These are phyloP conservation scores for Arbutus unedo DNA, from an alignment of 148 eudicot genomes.

Conservation along the genomic window DNA sequence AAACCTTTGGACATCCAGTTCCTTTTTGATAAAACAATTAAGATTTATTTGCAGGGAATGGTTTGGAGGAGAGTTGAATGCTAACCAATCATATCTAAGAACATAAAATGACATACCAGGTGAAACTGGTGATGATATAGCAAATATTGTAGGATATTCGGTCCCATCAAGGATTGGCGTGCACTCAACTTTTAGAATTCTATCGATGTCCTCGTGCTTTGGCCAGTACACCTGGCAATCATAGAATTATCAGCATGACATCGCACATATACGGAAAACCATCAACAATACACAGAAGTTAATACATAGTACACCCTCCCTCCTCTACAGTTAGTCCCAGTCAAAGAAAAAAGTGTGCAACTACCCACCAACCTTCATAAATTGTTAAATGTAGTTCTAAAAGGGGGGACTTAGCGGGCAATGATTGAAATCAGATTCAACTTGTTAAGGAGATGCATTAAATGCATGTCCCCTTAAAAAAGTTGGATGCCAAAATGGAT, in stretches of 20 bases:
- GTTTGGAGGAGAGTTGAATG: background rate
- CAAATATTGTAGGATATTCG: conserved; percentile 73
- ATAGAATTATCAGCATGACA: conserved; percentile 10
- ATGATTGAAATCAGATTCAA: background rate
- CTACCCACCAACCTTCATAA: background rate
- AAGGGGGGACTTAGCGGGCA: background rate
- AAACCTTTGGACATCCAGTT: conserved; percentile 90
- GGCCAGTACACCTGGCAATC: conserved; percentile 73
- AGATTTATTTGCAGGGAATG: conserved; percentile 10
- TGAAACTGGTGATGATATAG: conserved; percentile 79
- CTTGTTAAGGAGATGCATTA: conserved; percentile 1
- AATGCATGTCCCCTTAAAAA: background rate
- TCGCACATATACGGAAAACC: background rate
- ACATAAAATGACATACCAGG: conserved; percentile 52
- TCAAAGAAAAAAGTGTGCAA: too few species aligned
- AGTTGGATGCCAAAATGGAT: background rate
- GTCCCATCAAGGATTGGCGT: conserved; percentile 62
- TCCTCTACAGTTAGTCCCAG: background rate
- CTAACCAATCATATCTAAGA: background rate
- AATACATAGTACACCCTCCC: background rate
- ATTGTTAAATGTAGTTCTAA: background rate
- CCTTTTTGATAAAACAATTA: conserved; percentile 43
- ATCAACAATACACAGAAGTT: background rate
- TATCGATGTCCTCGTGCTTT: conserved; percentile 61
- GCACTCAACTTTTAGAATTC: conserved; percentile 85